Conservation (phyloP, 306 rosid genomes). For the Cucumis melo region DNA sequence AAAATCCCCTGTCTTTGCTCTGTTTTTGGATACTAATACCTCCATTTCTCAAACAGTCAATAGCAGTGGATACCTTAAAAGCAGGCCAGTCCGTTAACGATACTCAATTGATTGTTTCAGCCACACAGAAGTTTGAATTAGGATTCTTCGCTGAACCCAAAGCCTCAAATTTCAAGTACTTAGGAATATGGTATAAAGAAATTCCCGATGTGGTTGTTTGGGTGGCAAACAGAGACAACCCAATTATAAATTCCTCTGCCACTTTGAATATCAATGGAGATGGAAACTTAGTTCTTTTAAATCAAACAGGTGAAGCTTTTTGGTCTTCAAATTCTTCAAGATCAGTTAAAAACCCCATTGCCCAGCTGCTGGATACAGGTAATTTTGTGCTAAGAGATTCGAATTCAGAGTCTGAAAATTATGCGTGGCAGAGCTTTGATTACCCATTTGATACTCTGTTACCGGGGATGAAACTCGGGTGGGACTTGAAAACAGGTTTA, state of each 20-base stretch:
- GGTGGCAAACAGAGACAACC: too few species aligned
- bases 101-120: slow-evolving; percentile 22
- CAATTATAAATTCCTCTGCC: too few species aligned
- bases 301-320: slow-evolving; percentile 4
- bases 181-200: slow-evolving; percentile 36
- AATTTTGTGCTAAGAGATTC: slow-evolving; percentile 25
- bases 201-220: neutral
- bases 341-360: slow-evolving; percentile 10
- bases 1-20: neutral
- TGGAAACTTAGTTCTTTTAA: too few species aligned
- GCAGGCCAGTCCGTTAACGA: slow-evolving; percentile 19
- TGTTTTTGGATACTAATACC: neutral
- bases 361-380: slow-evolving; percentile 28
- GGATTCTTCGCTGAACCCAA: slow-evolving; percentile 23
- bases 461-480: too few species aligned
- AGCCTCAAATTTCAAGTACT: slow-evolving; percentile 13
- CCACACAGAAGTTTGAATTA: slow-evolving; percentile 27
- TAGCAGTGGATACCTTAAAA: slow-evolving; percentile 16
- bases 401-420: neutral
- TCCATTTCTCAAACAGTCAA: neutral
- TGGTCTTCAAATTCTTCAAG: slow-evolving; percentile 27
- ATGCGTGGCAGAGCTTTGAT: too few species aligned
- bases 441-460: too few species aligned
- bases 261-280: too few species aligned
- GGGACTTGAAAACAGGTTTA: too few species aligned